Evolutionary conservation across 345 rosid species (phyloP).

Genomic region (Dipteronia sinensis): DNA sequence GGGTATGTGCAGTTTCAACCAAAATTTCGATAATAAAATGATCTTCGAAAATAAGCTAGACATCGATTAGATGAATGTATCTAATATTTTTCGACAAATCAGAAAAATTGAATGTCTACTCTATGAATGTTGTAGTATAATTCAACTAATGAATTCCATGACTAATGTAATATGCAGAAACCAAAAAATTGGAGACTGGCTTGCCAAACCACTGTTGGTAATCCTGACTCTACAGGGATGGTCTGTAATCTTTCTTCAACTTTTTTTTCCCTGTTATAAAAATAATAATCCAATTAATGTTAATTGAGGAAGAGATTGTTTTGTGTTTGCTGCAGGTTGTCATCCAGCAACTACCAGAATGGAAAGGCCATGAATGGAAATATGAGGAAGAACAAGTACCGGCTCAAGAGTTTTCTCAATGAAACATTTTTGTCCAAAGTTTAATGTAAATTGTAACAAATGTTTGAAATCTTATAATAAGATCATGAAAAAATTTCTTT

Average conservation of each 20-base stretch:
- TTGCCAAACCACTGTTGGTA: conserved; percentile 85
- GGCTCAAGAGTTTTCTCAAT: conserved; percentile 5
- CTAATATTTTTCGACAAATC: background rate
- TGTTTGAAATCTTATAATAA: background rate
- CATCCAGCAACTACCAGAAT: conserved; percentile 87
- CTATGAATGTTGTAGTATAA: background rate
- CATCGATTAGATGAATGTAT: background rate
- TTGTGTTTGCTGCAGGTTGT: conserved; percentile 53
- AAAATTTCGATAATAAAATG: background rate
- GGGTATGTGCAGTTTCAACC: conserved; percentile 40
- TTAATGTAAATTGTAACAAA: conserved; percentile 3
- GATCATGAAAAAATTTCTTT: background rate
- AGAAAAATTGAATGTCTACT: background rate
- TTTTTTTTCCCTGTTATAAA: too few species aligned
- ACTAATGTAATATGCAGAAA: conserved; percentile 43
- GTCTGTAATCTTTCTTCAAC: conserved; percentile 41
- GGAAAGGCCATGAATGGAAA: conserved; percentile 95
- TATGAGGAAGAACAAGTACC: conserved; percentile 29
- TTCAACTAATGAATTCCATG: background rate
- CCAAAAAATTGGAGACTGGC: conserved; percentile 91
- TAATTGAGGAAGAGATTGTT: background rate
- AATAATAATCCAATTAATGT: background rate
- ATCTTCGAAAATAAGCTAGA: background rate
- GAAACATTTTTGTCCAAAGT: background rate
- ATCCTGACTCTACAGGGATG: conserved; percentile 75